These are phyloP conservation scores for Suhomyces atakaporum DNA, from an alignment of 1,139 yeast genomes.

Conservation along the genomic window DNA sequence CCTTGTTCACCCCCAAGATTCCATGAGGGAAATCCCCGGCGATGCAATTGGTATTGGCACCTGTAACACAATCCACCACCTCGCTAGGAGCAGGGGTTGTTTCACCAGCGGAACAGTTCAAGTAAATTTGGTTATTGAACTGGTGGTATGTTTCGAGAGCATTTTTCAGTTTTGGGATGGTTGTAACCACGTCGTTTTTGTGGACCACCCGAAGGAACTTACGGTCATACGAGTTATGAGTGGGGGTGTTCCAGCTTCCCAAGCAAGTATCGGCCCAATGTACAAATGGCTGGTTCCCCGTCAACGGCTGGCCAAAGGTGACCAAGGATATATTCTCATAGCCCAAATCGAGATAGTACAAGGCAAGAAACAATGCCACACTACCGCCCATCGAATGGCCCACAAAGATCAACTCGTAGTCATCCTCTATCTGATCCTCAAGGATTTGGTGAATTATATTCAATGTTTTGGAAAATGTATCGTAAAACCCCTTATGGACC, in stretches of 20 bases:
- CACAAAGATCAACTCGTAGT: conserved; percentile 39
- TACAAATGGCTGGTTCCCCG: conserved; percentile 46
- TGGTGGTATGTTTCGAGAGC: conserved; percentile 36
- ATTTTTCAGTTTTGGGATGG: conserved; percentile 38
- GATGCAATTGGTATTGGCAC: conserved; percentile 41
- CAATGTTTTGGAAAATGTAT: conserved; percentile 35
- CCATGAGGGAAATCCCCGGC: conserved; percentile 32
- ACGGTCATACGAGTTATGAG: conserved; percentile 27
- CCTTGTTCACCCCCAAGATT: conserved; percentile 11
- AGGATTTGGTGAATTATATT: conserved; percentile 28
- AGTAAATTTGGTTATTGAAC: conserved; percentile 48
- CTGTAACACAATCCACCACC: conserved; percentile 35
- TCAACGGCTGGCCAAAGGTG: conserved; percentile 55
- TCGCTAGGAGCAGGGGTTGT: conserved; percentile 28
- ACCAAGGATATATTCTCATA: conserved; percentile 35
- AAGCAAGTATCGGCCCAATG: conserved; percentile 39
- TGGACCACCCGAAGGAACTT: conserved; percentile 46
- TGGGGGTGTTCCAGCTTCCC: conserved; percentile 29
- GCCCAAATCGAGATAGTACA: conserved; percentile 41
- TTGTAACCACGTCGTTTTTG: conserved; percentile 47
- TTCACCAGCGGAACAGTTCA: conserved; percentile 36
- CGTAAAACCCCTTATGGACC: conserved; percentile 51
- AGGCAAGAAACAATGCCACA: conserved; percentile 40
- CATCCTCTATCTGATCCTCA: conserved; percentile 27
- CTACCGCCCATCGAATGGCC: conserved; percentile 61